Evolutionary conservation across 768 basidiomycete genomes (phyloP), one percentile per base, ranked within the genome.

Genomic region (Chlorophyllum brunneum): DNA sequence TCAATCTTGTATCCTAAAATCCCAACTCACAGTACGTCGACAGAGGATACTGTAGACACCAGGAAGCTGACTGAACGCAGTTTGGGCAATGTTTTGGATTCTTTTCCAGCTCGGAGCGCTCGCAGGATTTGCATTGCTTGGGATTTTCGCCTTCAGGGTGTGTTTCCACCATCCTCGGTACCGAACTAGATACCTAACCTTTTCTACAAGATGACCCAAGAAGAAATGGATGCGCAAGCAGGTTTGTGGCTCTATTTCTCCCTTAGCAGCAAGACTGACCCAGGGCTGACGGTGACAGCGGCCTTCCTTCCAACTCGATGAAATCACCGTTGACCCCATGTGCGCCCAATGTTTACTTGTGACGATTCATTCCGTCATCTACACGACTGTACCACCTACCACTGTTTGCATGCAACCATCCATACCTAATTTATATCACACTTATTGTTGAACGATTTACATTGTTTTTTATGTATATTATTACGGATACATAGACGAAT

Each of bases 81-180:
- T 85, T 39, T 95, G 93, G 93, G 92, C 89, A 5, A 70, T 82
- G 6, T 69, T 90, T 43, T 95, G 92, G 93, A 82, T 94, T 48
- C 50, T 86, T 4, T 94, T 93, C 67, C 83, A 91, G 60, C 59
- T 88, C 24, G 80, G 77, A 1, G 82, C 84, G 8, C 77, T 95
- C 41, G 82, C 83, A 43, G 86, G 83, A 9, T 94, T 94, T 62
- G 74, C 86, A 3, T 75, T 95, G 50, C 70, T 93, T 7, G 94
- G 94, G 13, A 83, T 95, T 33, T 79, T 74, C 52, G 82, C 83
- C 3, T 98, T 95, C 81, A 90, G 91, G 74, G 86, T 85, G 60
- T 51, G 69, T 49, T 27, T n/a, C 2, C 1, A 54, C 40, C 18
- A 13, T 29, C 13, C 36, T 22, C 29, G 3, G 24, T 47, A 26